phyloP scores from a whole-genome alignment of 2,329 filamentous ascomycete species.

The Ophiostoma sp. region DNA sequence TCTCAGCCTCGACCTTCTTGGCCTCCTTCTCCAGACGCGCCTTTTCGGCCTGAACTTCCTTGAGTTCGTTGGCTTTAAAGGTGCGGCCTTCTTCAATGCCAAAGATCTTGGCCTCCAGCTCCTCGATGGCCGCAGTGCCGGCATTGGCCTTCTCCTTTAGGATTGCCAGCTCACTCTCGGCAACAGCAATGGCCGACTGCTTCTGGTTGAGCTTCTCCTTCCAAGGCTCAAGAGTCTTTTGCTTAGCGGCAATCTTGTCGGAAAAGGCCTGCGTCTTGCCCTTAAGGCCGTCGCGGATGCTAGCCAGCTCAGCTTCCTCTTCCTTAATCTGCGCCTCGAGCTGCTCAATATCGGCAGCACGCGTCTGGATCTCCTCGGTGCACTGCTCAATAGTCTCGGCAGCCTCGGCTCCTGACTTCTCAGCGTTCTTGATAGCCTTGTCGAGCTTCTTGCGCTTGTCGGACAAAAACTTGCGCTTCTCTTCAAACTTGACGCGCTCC shows the following conservation, averaged over 20 bases:
- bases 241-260: constrained; percentile 84
- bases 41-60: constrained; percentile 69
- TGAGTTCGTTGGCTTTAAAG: constrained; percentile 67
- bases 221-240: constrained; percentile 94
- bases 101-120: constrained; percentile 73
- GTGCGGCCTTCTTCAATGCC: constrained; percentile 65
- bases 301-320: constrained; percentile 76
- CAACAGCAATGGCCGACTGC: constrained; percentile 86
- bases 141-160: constrained; percentile 84
- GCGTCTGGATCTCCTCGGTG: constrained; percentile 69
- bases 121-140: constrained; percentile 75
- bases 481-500: constrained; percentile 93
- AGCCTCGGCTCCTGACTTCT: constrained; percentile 68
- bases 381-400: constrained; percentile 74
- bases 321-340: constrained; percentile 70
- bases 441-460: constrained; percentile 94
- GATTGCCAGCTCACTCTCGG: constrained; percentile 90
- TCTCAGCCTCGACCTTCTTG: constrained; percentile 63
- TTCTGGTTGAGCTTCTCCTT: constrained; percentile 96
- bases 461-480: constrained; percentile 89
- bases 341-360: constrained; percentile 65
- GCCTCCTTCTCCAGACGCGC: constrained; percentile 68
- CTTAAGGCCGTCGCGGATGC: constrained; percentile 81
- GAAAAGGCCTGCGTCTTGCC: constrained; percentile 95
- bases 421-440: constrained; percentile 74